Evolutionary conservation across 148 eudicot species (phyloP).

Genomic region (Tetragonia tetragonoides): DNA sequence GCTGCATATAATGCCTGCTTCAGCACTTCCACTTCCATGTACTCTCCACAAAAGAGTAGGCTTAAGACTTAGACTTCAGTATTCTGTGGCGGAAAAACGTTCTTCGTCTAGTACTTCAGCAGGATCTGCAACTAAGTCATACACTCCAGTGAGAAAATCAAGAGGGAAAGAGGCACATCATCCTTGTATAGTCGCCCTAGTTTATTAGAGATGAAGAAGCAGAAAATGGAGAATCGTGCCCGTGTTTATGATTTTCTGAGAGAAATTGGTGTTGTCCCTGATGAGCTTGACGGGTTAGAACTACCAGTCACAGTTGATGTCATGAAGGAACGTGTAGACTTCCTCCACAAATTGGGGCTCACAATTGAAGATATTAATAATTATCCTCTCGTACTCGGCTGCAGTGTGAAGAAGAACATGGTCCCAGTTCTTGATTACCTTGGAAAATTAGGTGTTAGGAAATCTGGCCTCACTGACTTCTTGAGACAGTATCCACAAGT

Average conservation of each 20-base stretch:
- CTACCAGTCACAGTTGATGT: conserved; percentile 95
- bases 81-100: conserved; percentile 47
- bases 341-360: conserved; percentile 81
- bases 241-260: conserved; percentile 80
- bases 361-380: conserved; percentile 87
- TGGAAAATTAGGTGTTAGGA: conserved; percentile 86
- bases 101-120: conserved; percentile 34
- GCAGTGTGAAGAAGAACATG: conserved; percentile 99
- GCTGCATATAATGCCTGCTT: conserved; percentile 30
- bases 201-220: conserved; percentile 76
- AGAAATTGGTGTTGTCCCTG: conserved; percentile 70
- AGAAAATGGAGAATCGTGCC: conserved; percentile 70
- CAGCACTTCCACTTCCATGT: conserved; percentile 34
- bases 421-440: conserved; percentile 95
- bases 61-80: conserved; percentile 45
- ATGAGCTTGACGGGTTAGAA: conserved; percentile 96
- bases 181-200: conserved; percentile 84
- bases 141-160: conserved; percentile 28
- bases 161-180: conserved; percentile 41
- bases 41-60: conserved; percentile 35
- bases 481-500: conserved; percentile 86
- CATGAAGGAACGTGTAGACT: conserved; percentile 90
- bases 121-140: conserved; percentile 36
- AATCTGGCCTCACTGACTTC: conserved; percentile 73
- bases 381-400: conserved; percentile 97